phyloP scores from a whole-genome alignment of 2,329 filamentous ascomycete genomes.

The Aureobasidium musti region DNA sequence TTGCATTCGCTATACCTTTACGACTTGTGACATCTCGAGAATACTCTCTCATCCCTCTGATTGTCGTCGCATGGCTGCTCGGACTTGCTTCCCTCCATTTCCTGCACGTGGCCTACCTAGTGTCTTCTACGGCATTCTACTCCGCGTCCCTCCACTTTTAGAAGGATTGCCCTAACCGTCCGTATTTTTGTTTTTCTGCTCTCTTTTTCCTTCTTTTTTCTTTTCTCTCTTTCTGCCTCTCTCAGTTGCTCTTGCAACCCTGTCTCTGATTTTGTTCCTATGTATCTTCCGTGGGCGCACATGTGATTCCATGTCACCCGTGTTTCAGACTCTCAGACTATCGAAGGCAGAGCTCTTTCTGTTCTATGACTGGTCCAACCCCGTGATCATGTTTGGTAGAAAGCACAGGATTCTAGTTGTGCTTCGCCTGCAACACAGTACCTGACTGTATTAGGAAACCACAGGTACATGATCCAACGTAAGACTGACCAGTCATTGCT shows the following conservation, averaged over 20 bases:
- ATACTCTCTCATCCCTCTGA: neutral
- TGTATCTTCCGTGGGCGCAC: neutral
- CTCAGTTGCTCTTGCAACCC: neutral
- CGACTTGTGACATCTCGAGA: neutral
- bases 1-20: neutral
- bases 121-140: conserved; percentile 22
- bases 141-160: conserved; percentile 1
- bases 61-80: neutral
- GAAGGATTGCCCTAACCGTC: neutral
- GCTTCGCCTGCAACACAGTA: neutral
- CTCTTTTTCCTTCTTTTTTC: neutral
- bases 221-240: neutral
- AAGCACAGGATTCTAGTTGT: neutral
- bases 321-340: neutral
- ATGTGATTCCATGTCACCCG: neutral
- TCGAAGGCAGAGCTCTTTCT: neutral
- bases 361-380: neutral
- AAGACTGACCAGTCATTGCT: conserved; percentile 9
- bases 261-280: neutral
- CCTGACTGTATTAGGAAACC: conserved; percentile 9
- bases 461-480: conserved; percentile 10
- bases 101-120: conserved; percentile 13
- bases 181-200: conserved; percentile 16
- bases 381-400: neutral
- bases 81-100: conserved; percentile 6